Base-by-base conservation (phyloP, 2,329 filamentous ascomycete genomes). In the Cordyceps cicadae region DNA sequence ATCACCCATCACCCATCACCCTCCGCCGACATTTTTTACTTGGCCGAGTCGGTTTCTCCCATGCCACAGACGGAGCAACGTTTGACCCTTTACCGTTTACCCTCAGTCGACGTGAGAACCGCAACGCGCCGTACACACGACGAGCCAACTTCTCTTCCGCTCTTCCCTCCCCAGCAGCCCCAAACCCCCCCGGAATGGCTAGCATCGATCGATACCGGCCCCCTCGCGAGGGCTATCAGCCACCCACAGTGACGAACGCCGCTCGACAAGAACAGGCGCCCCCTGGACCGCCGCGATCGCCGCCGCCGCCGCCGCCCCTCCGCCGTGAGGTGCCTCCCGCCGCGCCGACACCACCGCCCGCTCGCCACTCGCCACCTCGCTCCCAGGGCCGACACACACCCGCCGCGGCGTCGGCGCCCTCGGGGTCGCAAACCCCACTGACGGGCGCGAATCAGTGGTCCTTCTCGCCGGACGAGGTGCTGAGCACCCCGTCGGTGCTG, bases 381-480 rank as follows among this genome's bases (percentile, higher is more conserved):
- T 75, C 79, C 11, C 75, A 75, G 54, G 76, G 72, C 66, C 75
- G 76, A 57, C 72, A 73, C 17, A 80, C 80, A 26, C 77, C 80
- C 14, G 26, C 39, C 24, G 3, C 53, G 14, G 19, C 43, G 29
- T 29, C 29, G 2, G 54, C 72, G 46, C 74, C 69, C 32, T 74
- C 75, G 6, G 69, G 69, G 34, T 72, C 76, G 32, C 73, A 76
- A 63, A 72, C 72, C 54, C 70, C 75, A 2, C 63, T 71, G 12
- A 64, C 71, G 49, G 65, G 69, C 46, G 72, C 75, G 54, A 81
- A 79, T 64, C 93, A 97, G 80, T 99, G 94, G 94, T 82, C 90
- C 60, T 97, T 97, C 72, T 90, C 87, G 15, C 81, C 89, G 51
- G 87, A 90, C 53, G 94, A 99, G 75, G 82, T 96, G 29, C 77